Evolutionary conservation across 306 rosid genomes (phyloP), one percentile per base, ranked within the genome.

Genomic region (Prinsepia uniflora): DNA sequence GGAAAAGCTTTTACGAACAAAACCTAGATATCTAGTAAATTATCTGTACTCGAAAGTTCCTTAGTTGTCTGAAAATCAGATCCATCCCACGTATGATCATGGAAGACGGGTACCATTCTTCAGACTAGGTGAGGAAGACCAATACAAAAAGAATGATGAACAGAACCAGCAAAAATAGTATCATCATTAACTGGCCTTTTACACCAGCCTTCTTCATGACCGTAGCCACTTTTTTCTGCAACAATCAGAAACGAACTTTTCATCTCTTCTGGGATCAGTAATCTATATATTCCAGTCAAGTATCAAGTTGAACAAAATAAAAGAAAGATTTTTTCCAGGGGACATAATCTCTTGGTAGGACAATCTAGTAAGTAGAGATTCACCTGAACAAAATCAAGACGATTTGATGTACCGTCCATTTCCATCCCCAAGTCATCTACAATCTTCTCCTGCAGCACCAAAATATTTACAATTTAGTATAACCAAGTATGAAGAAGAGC

Each of bases 371-470:
- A 76, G 50, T 20, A 71, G 8, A 80, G 75, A 79, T 97, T 81
- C 77, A 95, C 99, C 86, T 95, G 99, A 73, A 95, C 97, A 76
- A 95, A 95, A 85, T 95, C 96, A 19, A 95, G 86, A 62, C 99
- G 97, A 68, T 89, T 89, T 61, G 97, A 84, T 67, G 99, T 94
- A 77, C 92, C 75, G 77, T 94, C 99, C 97, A 95, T 87, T 78
- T 95, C 99, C 70, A 40, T 77, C 45, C 96, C 99, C 71, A 95
- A 86, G 5, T 95, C 97, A 68, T 87, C 99, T 14, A 91, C 15
- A 79, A 95, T 86, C 82, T 68, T 95, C 67, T 95, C 99, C 97
- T 95, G 96, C 45, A 85, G 72, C 53, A 82, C 44, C 45, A 50
- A 68, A 73, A 52, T 40, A 62, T 12, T 63, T 12, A 75, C 58